Evolutionary conservation across 1,284 basidiomycete genomes (phyloP).

Genomic region (Pseudozyma thailandica): DNA sequence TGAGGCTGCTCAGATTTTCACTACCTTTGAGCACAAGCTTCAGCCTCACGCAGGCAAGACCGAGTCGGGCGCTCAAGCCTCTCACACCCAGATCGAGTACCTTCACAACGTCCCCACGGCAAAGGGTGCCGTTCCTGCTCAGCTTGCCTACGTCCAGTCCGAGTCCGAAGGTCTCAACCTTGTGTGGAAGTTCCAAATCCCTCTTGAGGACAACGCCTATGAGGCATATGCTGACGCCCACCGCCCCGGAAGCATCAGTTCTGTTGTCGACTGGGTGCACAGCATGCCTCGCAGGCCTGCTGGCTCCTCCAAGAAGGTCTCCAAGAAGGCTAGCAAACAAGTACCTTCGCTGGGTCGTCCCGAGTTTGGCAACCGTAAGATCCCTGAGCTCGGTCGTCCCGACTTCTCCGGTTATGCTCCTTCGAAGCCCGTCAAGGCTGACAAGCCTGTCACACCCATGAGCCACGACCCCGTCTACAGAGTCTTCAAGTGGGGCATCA

Average conservation of each 20-base stretch:
- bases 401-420: conserved; percentile 40
- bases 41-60: conserved; percentile 49
- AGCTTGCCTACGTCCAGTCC: conserved; percentile 55
- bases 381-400: conserved; percentile 49
- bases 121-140: conserved; percentile 56
- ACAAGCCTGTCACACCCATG: conserved; percentile 9
- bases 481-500: conserved; percentile 60
- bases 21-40: conserved; percentile 54
- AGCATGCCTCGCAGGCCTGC: conserved; percentile 39
- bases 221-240: conserved; percentile 58
- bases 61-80: conserved; percentile 36
- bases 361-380: conserved; percentile 21
- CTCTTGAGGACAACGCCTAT: conserved; percentile 58
- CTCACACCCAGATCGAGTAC: conserved; percentile 49
- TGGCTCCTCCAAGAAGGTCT: conserved; percentile 6
- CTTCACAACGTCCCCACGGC: conserved; percentile 55
- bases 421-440: conserved; percentile 16
- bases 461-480: conserved; percentile 47
- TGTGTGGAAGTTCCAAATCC: conserved; percentile 57
- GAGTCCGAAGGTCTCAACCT: conserved; percentile 44
- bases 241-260: conserved; percentile 46
- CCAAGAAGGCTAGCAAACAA: conserved; percentile 13
- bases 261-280: conserved; percentile 59
- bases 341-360: conserved; percentile 28
- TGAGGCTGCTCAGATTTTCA: conserved; percentile 45